Base-by-base conservation (phyloP, 2,329 filamentous ascomycete species). In the Tolypocladium paradoxum region DNA sequence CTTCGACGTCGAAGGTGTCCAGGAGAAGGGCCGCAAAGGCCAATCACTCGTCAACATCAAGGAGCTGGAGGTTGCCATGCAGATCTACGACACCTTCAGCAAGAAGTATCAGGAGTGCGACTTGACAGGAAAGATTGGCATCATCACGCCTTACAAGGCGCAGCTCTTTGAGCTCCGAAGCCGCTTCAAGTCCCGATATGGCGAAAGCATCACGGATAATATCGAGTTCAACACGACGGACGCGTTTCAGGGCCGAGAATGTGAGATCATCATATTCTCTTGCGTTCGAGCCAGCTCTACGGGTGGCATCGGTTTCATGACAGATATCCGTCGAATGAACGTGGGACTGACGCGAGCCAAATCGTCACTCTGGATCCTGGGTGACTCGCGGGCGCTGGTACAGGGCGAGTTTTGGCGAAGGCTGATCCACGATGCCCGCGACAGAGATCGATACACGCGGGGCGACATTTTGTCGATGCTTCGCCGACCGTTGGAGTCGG, bases 151-250 rank as follows among this genome's bases (percentile, higher is more conserved):
- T 0, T 99, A 99, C 72, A 99, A 97, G 67, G 90, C 90, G 22
- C 93, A 99, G 67, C 74, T 99, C 16, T 82, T 79, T 53, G 85
- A 90, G 67, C 76, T 99, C 54, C 90, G 87, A 58, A 75, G 77
- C 48, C 83, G 84, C 2, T 99, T 99, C 67, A 72, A 76, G 9
- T 73, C 78, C 16, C 77, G 76, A 45, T 97, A 87, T 63, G 90
- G 92, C 36, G 81, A 88, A 4, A 71, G 68, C 0, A 90, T 99
- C 58, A 78, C 84, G 27, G 84, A 87, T 34, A 79, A 80, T 22
- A 87, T 99, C 58, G 95, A 99, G 60, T 99, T 99, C 79, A 99
- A 99, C 68, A 99, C 93, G 0, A 99, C 93, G 0, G 93, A 99
- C 71, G 95, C 93, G 20, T 99, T 96, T 68, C 90, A 99, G 68